Evolutionary conservation across 2,329 filamentous ascomycete species (phyloP), one percentile per base, ranked within the genome.

Genomic region (Talaromyces funiculosus): DNA sequence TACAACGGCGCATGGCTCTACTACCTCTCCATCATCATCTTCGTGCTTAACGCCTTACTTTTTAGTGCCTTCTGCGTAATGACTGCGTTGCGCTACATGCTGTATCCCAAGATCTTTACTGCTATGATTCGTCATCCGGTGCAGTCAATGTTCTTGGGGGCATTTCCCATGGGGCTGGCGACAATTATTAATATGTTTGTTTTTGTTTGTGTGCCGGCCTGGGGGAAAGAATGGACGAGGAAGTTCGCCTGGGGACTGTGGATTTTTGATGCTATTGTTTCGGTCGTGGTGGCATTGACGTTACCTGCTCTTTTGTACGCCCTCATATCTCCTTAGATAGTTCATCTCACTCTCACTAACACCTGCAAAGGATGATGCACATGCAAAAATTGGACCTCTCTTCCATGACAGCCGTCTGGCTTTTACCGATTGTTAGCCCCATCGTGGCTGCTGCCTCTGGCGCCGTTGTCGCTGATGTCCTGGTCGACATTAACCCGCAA

Each of bases 101-200:
- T 89, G 1, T 90, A 88, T 66, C 87, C 86, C 0, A 79, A 82
- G 61, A 85, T 89, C 31, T 90, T 86, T 81, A 68, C 61, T 0
- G 83, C 81, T 16, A 88, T 90, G 86, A 81, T 90, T 37, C 74
- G 77, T 2, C 85, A 90, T 68, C 86, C 85, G 0, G 81, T 81
- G 1, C 85, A 90, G 67, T 86, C 84, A 1, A 77, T 90, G 57
- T 90, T 90, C 65, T 73, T 90, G 3, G 87, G 84, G 0, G 87
- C 85, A 0, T 81, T 88, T 33, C 86, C 86, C 0, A 89, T 90
- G 84, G 86, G 81, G 0, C 81, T 90, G 61, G 83, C 85, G 0
- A 89, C 86, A 1, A 84, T 90, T 45, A 82, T 89, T 62, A 85
- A 86, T 63, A 85, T 86, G 80, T 82, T 85, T 69, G 78, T 85